Base-by-base conservation (phyloP, 768 basidiomycete genomes). In the Austroboletus festivus region DNA sequence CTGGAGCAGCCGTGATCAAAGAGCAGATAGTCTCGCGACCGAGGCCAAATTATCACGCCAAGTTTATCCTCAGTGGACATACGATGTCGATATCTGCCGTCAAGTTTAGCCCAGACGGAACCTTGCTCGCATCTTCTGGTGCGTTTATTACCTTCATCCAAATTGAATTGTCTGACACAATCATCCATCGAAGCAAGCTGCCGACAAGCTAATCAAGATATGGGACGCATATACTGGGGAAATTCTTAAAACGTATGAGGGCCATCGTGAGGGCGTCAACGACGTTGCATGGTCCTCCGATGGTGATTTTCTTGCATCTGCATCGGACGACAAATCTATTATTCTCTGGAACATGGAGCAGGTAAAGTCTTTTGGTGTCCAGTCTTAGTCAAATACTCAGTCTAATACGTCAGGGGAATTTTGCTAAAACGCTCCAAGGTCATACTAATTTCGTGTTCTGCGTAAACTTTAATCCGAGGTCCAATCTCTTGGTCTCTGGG, bases 391-490 rank as follows among this genome's bases (percentile, higher is more conserved):
- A 18, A 34, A 38, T 28, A 33, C 38, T 55, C 12, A 54, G 38
- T 33, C 23, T 5, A 9, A 33, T 34, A 15, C 38, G 6, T 18
- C 52, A 89, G 84, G 78, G 82, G 35, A 68, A 72, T 33, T 69
- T 75, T 50, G 77, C 82, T 6, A 88, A 85, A 52, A 80, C 76
- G 11, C 72, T 99, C 12, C 75, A 77, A 38, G 89, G 90, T 0
- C 95, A 99, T 61, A 93, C 93, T 10, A 93, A 89, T 60, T 92
- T 92, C 50, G 93, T 98, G 2, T 93, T 96, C 60, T 94, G 93
- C 54, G 77, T 97, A 19, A 89, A 92, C 60, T 98, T 86, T 68
- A 93, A 89, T 57, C 93, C 92, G 1, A 80, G 84, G 62, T 89
- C 89, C 0, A 94, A 93, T 65, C 71, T 99, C 28, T 73, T 98